phyloP scores from a whole-genome alignment of 2,329 filamentous ascomycete genomes.

The Sarocladiaceae sp. region DNA sequence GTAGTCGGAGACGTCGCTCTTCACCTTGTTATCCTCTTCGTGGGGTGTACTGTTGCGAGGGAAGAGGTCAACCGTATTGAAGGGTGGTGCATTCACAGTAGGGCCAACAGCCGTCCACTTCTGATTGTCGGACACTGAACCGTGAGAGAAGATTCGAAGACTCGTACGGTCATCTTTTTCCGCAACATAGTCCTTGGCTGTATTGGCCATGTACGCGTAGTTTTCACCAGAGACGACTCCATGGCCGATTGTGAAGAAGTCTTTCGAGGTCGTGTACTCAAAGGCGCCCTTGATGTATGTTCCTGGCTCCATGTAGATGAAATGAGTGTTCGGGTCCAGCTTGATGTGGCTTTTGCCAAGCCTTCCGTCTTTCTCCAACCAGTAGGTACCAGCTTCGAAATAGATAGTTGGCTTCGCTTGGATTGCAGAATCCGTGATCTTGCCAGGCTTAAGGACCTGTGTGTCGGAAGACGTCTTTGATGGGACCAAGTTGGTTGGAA shows the following conservation, averaged over 20 bases:
- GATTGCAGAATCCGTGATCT: slow-evolving; percentile 16
- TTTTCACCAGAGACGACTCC: slow-evolving; percentile 29
- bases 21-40: slow-evolving; percentile 12
- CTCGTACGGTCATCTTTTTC: slow-evolving; percentile 19
- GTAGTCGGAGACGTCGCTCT: slow-evolving; percentile 22
- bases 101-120: slow-evolving; percentile 20
- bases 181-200: slow-evolving; percentile 18
- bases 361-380: slow-evolving; percentile 15
- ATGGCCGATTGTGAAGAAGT: slow-evolving; percentile 24
- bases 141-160: slow-evolving; percentile 25
- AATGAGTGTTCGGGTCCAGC: slow-evolving; percentile 13
- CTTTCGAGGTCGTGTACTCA: slow-evolving; percentile 20
- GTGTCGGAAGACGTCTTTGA: slow-evolving; percentile 12
- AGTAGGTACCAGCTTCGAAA: slow-evolving; percentile 23
- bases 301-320: slow-evolving; percentile 22
- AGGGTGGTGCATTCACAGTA: slow-evolving; percentile 25
- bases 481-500: slow-evolving; percentile 16
- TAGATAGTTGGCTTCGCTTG: slow-evolving; percentile 14
- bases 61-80: slow-evolving; percentile 27
- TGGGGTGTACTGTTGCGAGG: slow-evolving; percentile 14
- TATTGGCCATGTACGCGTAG: slow-evolving; percentile 30
- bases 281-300: slow-evolving; percentile 30
- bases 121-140: slow-evolving; percentile 15
- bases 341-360: slow-evolving; percentile 16
- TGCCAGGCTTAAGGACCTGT: slow-evolving; percentile 19